Evolutionary conservation across 768 basidiomycete species (phyloP), one percentile per base, ranked within the genome.

Genomic region (Auriscalpium orientale): DNA sequence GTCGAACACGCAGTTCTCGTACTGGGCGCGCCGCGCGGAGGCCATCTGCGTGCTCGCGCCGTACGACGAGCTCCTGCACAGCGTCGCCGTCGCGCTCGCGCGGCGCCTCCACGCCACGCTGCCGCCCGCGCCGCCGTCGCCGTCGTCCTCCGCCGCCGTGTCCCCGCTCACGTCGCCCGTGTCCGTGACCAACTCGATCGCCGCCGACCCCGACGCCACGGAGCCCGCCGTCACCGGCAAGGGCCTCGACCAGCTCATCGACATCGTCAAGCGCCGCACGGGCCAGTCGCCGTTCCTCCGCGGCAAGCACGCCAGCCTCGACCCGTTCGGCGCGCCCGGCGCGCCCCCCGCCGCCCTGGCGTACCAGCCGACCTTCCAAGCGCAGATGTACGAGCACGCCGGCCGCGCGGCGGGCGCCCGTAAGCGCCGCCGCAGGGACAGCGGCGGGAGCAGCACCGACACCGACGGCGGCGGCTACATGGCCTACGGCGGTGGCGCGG

Each of bases 1-100:
- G 77, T 79, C 78, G 18, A 78, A 79, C 50, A 79, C 77, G 9
- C 78, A 79, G 55, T 78, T 78, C 50, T 79, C 77, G 47, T 79
- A 79, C 57, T 78, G 77, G 78, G 75, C 77, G n/a, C 76, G 77
- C 51, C 76, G 77, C 34, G 67, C 72, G 6, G 78, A 79, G 63
- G 77, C 75, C 33, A 72, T 78, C 46, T 77, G 76, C 49, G 77
- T 79, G 40, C 70, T 78, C 34, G 68, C 72, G 15, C 58, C 67
- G 40, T 70, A 74, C 46, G 77, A 78, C 58, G 65, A 66, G 40
- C 72, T 72, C 44, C 67, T 78, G 44, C 70, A 64, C 21, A 66
- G 72, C 22, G 74, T 79, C 43, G 72, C 72, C 22, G 53, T 68
- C 22, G 75, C 74, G 13, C 63, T 79, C 20, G 72, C 75, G 38